A percentile compares a stretch with the other conserved stretches of the same genome.
phyloP scores from a whole-genome alignment of 768 basidiomycete genomes.

The Phlebiopsis flavidoalba region DNA sequence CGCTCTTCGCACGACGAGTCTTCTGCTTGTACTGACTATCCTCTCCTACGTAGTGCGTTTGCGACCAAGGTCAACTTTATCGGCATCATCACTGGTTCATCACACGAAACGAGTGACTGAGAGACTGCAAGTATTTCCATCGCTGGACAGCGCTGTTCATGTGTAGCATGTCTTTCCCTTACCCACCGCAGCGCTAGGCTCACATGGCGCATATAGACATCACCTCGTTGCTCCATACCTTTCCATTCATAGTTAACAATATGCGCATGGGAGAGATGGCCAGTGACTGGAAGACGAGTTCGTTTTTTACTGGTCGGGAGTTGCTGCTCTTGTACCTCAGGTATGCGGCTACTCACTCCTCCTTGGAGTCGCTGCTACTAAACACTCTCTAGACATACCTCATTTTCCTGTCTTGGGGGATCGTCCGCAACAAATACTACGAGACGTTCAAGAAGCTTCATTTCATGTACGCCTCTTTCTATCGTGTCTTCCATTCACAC shows the following conservation, averaged over 20 bases:
- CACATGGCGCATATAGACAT: constrained; percentile 19
- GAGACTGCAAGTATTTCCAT: constrained; percentile 33
- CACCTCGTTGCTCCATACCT: constrained; percentile 29
- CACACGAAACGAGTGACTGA: no score
- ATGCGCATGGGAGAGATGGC: constrained; percentile 23
- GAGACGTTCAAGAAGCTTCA: constrained; percentile 31
- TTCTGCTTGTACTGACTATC: neutral
- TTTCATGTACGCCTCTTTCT: constrained; percentile 19
- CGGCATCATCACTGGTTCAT: constrained; percentile 25
- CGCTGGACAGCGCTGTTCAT: constrained; percentile 30
- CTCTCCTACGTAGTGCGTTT: constrained; percentile 21
- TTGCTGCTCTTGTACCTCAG: constrained; percentile 30
- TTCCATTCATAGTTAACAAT: constrained; percentile 28
- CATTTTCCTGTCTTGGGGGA: constrained; percentile 26
- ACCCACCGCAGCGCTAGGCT: neutral
- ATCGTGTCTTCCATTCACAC: no score
- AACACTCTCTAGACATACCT: constrained; percentile 20
- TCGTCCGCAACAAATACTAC: constrained; percentile 27
- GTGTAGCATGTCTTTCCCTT: constrained; percentile 20
- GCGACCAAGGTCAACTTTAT: constrained; percentile 32
- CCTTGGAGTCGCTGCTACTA: neutral
- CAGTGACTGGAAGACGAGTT: constrained; percentile 12
- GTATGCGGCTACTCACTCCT: constrained; percentile 2
- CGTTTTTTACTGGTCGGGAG: constrained; percentile 29
- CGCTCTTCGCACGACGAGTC: neutral